Evolutionary conservation across 257 asterid genomes (phyloP), one percentile per base, ranked within the genome.

Genomic region (Solanum sparsipilum): DNA sequence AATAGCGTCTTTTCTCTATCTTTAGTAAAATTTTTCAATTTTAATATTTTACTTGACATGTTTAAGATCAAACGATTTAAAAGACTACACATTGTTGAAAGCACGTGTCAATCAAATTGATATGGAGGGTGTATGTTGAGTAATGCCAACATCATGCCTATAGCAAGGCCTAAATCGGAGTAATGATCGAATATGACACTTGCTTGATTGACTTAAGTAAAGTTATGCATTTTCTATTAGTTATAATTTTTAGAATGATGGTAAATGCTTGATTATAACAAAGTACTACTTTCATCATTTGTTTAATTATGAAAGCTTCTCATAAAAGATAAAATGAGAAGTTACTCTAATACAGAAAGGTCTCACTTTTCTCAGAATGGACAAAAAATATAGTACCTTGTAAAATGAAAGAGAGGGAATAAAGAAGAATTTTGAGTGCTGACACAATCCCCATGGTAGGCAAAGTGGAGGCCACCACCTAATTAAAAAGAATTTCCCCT

Each of bases 181-280:
- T 56, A 0, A 1, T 56, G n/a, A 56, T 56, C 65, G 0, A 56
- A 6, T 0, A 18, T 56, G 10, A 18, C 4, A 0, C 25, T 56
- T 20, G 4, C 65, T 56, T 20, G 2, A 1, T 56, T 1, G 1
- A 56, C 5, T 21, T 20, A 56, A 56, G 20, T 56, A 20, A 56
- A 20, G 2, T 56, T 56, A 0, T 23, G n/a, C 0, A 0, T 56
- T 56, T 20, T 0, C 11, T 56, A 56, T 7, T 4, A 0, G 1
- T 0, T 56, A 20, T 3, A 56, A 20, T 5, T 20, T 20, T 56
- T 56, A 7, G 1, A 1, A 20, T 0, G 1, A 56, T 56, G 65
- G 0, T 56, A 18, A 56, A 2, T 0, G 0, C 9, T 18, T 56
- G 10, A 56, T 56, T 3, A 7, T 56, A 18, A 56, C 2, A 56